Evolutionary conservation across 495 filamentous ascomycete genomes (phyloP).

Genomic region (Annulohypoxylon bovei): DNA sequence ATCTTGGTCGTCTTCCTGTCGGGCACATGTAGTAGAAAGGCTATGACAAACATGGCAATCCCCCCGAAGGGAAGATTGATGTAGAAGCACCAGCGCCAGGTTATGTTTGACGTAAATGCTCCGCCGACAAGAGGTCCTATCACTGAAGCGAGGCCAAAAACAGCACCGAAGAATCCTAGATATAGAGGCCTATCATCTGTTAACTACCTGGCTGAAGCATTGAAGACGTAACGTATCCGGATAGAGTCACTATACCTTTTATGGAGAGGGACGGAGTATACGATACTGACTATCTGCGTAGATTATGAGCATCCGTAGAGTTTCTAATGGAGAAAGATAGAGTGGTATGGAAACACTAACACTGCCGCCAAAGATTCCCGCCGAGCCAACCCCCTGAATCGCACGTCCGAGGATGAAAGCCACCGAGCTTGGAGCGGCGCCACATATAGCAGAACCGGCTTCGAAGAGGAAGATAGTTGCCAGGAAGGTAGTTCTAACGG

Average conservation of each 20-base stretch:
- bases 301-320: neutral
- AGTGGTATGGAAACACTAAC: slow-evolving; percentile 4
- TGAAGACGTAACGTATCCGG: neutral
- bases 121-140: slow-evolving; percentile 74
- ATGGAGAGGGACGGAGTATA: slow-evolving; percentile 56
- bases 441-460: slow-evolving; percentile 64
- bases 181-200: slow-evolving; percentile 50
- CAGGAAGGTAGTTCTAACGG: slow-evolving; percentile 55
- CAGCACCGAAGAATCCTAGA: slow-evolving; percentile 54
- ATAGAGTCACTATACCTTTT: slow-evolving; percentile 36
- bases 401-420: slow-evolving; percentile 67
- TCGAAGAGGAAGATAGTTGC: slow-evolving; percentile 56
- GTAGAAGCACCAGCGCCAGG: slow-evolving; percentile 83
- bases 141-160: slow-evolving; percentile 72
- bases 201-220: neutral
- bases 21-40: slow-evolving; percentile 63
- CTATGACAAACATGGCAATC: slow-evolving; percentile 66
- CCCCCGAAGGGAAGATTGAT: slow-evolving; percentile 77
- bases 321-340: neutral
- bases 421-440: slow-evolving; percentile 61
- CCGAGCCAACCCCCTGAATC: slow-evolving; percentile 63
- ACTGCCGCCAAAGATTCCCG: slow-evolving; percentile 52
- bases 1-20: slow-evolving; percentile 52
- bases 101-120: slow-evolving; percentile 63
- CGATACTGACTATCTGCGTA: slow-evolving; percentile 52